Conservation (phyloP, 2,329 filamentous ascomycete genomes). For the Fusarium sp. region DNA sequence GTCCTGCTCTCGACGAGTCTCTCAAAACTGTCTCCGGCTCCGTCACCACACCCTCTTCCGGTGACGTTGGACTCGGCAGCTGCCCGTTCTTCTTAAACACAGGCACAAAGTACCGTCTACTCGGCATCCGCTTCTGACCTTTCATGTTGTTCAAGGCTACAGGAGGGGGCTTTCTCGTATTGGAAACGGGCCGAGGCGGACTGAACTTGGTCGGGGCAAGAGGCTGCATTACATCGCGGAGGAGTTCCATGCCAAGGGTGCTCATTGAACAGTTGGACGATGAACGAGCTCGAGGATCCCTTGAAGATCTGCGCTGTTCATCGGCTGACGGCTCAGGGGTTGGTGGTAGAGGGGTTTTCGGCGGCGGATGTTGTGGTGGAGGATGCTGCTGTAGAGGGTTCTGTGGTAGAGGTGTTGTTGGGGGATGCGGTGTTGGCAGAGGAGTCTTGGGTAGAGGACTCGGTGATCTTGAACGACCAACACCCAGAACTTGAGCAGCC, state of each 20-base stretch:
- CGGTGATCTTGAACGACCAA: constrained; percentile 4
- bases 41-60: not conserved
- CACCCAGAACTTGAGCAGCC: constrained; percentile 34
- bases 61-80: constrained; percentile 34
- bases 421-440: not conserved
- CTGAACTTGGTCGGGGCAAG: constrained; percentile 24
- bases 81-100: constrained; percentile 31
- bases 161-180: constrained; percentile 5
- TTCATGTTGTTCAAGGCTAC: constrained; percentile 6
- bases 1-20: constrained; percentile 23
- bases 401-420: not conserved
- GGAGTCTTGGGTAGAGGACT: not conserved
- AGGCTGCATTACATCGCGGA: constrained; percentile 42
- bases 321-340: not conserved
- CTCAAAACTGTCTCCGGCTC: constrained; percentile 23
- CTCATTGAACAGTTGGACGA: constrained; percentile 44
- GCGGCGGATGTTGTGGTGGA: not conserved
- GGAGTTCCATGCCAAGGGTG: constrained; percentile 41
- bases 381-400: constrained; percentile 1
- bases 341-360: not conserved
- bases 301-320: not conserved
- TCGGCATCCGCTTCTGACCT: constrained; percentile 6
- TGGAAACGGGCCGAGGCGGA: constrained; percentile 2
- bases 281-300: not conserved
- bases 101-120: constrained; percentile 43